Evolutionary conservation across 257 asterid species (phyloP).

Genomic region (Anisodus acutangulus): DNA sequence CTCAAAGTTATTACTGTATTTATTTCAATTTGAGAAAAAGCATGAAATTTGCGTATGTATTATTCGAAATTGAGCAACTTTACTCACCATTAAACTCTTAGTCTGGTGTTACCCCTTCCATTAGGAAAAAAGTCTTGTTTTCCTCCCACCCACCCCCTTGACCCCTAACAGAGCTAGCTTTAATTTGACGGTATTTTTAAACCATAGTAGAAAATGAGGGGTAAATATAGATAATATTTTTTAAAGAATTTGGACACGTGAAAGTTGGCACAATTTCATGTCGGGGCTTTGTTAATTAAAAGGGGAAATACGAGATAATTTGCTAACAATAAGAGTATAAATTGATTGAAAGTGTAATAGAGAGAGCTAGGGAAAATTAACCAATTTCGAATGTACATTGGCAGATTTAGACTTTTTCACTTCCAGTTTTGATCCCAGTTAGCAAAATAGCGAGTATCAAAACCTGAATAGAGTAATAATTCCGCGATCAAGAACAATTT

Average conservation of each 20-base stretch:
- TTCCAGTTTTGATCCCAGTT: too few relatives aligned
- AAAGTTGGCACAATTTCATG: not conserved
- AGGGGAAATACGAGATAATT: not conserved
- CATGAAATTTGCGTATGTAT: not conserved
- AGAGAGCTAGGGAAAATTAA: too few relatives aligned
- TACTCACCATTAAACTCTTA: not conserved
- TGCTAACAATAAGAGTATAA: not conserved
- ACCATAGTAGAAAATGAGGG: not conserved
- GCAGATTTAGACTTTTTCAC: too few relatives aligned
- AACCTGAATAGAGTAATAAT: too few relatives aligned
- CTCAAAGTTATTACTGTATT: not conserved
- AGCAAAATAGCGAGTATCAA: too few relatives aligned
- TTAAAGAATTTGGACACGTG: not conserved
- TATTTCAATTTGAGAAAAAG: not conserved
- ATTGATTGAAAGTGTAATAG: too few relatives aligned
- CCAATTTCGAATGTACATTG: too few relatives aligned
- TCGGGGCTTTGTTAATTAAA: not conserved
- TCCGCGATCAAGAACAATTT: too few relatives aligned
- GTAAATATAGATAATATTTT: not conserved
- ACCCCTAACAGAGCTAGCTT: not conserved
- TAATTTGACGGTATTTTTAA: not conserved
- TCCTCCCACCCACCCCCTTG: too few relatives aligned
- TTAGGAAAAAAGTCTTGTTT: too few relatives aligned
- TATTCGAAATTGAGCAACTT: not conserved
- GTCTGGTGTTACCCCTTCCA: too few relatives aligned